Conservation (phyloP, 2,329 filamentous ascomycete species). For the Cytospora piceae region DNA sequence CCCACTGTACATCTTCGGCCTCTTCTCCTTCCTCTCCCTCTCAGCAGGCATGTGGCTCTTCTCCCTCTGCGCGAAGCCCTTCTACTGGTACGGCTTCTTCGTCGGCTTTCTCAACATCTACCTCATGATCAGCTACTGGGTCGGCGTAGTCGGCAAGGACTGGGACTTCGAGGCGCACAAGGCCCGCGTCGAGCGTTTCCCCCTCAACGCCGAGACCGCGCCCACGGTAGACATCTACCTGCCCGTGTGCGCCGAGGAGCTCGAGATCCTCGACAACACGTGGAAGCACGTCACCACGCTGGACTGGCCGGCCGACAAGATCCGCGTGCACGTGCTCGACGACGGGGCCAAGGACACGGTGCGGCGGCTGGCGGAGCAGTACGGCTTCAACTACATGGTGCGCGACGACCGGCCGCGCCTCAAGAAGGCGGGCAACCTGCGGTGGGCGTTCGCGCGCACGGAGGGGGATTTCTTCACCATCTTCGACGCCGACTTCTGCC, state of each 20-base stretch:
- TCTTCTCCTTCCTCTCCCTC: constrained; percentile 46
- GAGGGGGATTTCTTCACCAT: constrained; percentile 47
- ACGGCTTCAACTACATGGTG: constrained; percentile 46
- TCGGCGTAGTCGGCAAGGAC: constrained; percentile 44
- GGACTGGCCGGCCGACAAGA: constrained; percentile 42
- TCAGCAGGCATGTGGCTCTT: constrained; percentile 49
- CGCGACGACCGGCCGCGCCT: constrained; percentile 46
- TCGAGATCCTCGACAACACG: constrained; percentile 45
- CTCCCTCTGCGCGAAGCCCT: constrained; percentile 41
- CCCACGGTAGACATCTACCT: constrained; percentile 47
- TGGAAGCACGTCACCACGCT: constrained; percentile 41
- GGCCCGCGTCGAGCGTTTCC: constrained; percentile 38
- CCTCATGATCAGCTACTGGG: constrained; percentile 46
- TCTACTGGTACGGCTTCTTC: constrained; percentile 45
- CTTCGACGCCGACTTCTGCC: constrained; percentile 49
- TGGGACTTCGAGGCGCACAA: constrained; percentile 44
- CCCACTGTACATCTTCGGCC: constrained; percentile 45
- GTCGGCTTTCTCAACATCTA: constrained; percentile 46
- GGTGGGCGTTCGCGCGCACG: constrained; percentile 46
- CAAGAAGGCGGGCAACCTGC: constrained; percentile 48
- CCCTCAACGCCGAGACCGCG: constrained; percentile 40
- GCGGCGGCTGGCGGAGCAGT: constrained; percentile 37
- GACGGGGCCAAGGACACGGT: constrained; percentile 43
- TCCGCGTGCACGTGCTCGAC: constrained; percentile 46
- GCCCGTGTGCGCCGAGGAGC: constrained; percentile 46